phyloP scores from a whole-genome alignment of 495 filamentous ascomycete species.

The Evansstolkia leycettana region DNA sequence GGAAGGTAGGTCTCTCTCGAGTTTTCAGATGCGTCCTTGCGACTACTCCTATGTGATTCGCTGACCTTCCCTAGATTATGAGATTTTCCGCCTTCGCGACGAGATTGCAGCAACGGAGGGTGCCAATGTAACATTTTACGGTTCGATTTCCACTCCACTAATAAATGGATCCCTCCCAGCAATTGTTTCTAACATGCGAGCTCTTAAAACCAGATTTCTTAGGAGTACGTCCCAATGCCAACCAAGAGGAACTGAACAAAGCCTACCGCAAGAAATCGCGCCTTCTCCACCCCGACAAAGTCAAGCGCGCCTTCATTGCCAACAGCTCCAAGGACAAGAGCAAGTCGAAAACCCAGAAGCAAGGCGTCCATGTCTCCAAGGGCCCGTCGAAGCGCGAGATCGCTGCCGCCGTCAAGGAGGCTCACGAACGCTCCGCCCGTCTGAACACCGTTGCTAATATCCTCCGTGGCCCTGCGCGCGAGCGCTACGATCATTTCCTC shows the following conservation, averaged over 20 bases:
- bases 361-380: slow-evolving; percentile 56
- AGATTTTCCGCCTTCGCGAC: slow-evolving; percentile 91
- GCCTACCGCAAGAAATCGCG: slow-evolving; percentile 81
- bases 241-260: slow-evolving; percentile 82
- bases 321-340: slow-evolving; percentile 52
- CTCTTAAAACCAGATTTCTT: slow-evolving; percentile 56
- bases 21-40: no score
- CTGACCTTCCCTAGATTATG: slow-evolving; percentile 52
- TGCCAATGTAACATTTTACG: slow-evolving; percentile 78
- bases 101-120: slow-evolving; percentile 72
- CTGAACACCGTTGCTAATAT: slow-evolving; percentile 75
- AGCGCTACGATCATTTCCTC: slow-evolving; percentile 93
- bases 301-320: slow-evolving; percentile 67
- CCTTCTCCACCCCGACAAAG: slow-evolving; percentile 87
- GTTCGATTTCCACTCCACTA: slow-evolving; percentile 24
- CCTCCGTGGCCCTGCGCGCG: slow-evolving; percentile 63
- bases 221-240: slow-evolving; percentile 58
- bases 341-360: slow-evolving; percentile 41
- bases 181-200: not conserved
- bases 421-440: slow-evolving; percentile 67
- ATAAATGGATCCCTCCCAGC: no score
- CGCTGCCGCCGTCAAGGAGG: slow-evolving; percentile 60
- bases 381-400: slow-evolving; percentile 61
- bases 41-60: no score
- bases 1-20: slow-evolving; percentile 47